phyloP scores from a whole-genome alignment of 495 filamentous ascomycete species.

The Aspergillus ellipticus region DNA sequence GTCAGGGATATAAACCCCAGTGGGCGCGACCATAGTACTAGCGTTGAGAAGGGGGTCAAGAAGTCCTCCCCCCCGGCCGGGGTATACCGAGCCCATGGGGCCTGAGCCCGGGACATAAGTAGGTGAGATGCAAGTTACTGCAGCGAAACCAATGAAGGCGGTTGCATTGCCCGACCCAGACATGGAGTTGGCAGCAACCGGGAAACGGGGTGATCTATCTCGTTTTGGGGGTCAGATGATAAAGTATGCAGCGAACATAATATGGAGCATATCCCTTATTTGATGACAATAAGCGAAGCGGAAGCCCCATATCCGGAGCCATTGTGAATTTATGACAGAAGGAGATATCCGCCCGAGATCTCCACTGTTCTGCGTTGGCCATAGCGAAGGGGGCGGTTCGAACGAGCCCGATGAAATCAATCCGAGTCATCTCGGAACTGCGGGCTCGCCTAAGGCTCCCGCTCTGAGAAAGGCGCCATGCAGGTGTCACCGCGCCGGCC shows the following conservation, averaged over 20 bases:
- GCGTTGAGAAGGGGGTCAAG: background rate
- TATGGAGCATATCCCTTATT: background rate
- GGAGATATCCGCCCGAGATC: background rate
- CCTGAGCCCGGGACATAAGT: background rate
- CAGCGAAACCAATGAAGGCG: background rate
- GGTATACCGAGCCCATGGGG: background rate
- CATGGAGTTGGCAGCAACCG: background rate
- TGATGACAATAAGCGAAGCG: background rate
- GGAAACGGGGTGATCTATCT: background rate
- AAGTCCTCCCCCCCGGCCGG: background rate
- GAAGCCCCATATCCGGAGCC: background rate
- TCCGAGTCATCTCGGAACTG: background rate
- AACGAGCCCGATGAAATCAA: background rate
- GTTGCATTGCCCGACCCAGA: background rate
- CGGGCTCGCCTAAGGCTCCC: conserved; percentile 42
- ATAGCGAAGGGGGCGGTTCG: background rate
- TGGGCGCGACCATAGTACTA: background rate
- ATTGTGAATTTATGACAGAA: background rate
- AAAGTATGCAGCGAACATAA: background rate
- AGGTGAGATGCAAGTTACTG: background rate
- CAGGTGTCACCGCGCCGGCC: conserved; percentile 10
- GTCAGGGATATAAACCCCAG: background rate
- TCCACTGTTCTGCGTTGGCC: background rate
- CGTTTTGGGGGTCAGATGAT: background rate
- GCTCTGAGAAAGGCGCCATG: conserved; percentile 34